Evolutionary conservation across 805 yeast genomes (phyloP), one percentile per base, ranked within the genome.

Genomic region (Candida nanaspora): DNA sequence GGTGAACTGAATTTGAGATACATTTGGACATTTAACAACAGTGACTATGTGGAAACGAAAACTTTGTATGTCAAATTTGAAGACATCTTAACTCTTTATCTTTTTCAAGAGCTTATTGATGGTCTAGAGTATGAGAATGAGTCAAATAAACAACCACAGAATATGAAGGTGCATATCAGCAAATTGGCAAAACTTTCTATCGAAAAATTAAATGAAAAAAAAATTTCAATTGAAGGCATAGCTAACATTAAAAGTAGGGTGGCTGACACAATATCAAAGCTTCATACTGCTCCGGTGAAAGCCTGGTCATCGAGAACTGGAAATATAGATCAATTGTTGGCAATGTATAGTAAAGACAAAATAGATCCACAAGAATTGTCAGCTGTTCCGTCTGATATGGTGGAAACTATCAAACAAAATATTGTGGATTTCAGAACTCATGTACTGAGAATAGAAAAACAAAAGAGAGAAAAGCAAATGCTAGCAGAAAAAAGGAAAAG

Each of bases 321-420:
- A 15, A 42, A 41, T 25, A 22, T 44, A 22, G 45, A 45, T 19
- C 36, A 53, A 52, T 14, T 47, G 16, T 31, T 39, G 3, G 33
- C 30, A 16, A 32, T 47, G 28, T 44, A 53, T 22, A 44, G 46
- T 11, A 47, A 46, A 3, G 80, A 80, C 52, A 66, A 69, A 40
- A 73, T 80, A 26, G 82, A 80, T 51, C 65, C 69, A n/a, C 60
- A 63, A 35, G 85, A 79, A 49, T 54, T 80, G 40, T 60, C 67
- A 13, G 85, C 76, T 46, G 71, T 80, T 4, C 84, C 86, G 2
- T 56, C 60, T 20, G 72, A 72, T 21, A 62, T 74, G 64, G 56
- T 72, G 35, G 80, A 76, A 18, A 62, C 61, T n/a, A 72, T 79
- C 29, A 70, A 66, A 16, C 66, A 67, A 41, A 77, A 74, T 42